A percentile compares a stretch with the other conserved stretches of the same genome.
Evolutionary conservation across 306 rosid species (phyloP).

Genomic region (Astragalus glycyphyllos): DNA sequence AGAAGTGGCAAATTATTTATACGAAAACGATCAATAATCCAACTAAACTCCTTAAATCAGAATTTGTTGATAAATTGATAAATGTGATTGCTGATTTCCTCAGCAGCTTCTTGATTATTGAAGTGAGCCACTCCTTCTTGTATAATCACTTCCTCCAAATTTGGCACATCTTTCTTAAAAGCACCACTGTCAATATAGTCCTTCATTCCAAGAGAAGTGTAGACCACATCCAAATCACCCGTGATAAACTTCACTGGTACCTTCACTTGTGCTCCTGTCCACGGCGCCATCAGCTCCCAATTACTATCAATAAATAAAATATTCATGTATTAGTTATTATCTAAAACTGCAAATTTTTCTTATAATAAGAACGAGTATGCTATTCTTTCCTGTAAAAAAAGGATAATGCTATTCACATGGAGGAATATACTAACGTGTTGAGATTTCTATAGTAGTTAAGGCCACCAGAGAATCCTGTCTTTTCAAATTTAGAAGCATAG

Average conservation of each 20-base stretch:
- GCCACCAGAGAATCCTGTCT: conserved; percentile 51
- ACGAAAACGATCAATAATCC: neutral
- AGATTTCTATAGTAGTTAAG: conserved; percentile 54
- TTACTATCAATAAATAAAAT: conserved; percentile 30
- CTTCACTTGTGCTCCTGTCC: conserved; percentile 42
- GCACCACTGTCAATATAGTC: conserved; percentile 38
- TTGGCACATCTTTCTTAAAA: conserved; percentile 50
- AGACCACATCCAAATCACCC: conserved; percentile 47
- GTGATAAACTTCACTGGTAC: conserved; percentile 37
- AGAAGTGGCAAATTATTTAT: neutral
- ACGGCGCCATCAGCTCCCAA: conserved; percentile 49
- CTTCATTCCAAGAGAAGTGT: conserved; percentile 27
- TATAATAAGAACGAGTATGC: too few relatives aligned
- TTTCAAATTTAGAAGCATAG: conserved; percentile 46
- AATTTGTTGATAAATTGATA: conserved; percentile 41
- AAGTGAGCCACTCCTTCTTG: conserved; percentile 49
- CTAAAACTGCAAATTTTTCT: too few relatives aligned
- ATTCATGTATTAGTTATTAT: too few relatives aligned
- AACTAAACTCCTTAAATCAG: neutral
- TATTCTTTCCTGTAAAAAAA: too few relatives aligned
- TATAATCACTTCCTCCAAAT: conserved; percentile 47
- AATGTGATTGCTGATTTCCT: conserved; percentile 40
- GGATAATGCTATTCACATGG: too few relatives aligned
- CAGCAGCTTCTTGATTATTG: conserved; percentile 49
- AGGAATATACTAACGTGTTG: too few relatives aligned